These are phyloP conservation scores for Echium plantagineum DNA, from an alignment of 257 asterid genomes.

Conservation along the genomic window DNA sequence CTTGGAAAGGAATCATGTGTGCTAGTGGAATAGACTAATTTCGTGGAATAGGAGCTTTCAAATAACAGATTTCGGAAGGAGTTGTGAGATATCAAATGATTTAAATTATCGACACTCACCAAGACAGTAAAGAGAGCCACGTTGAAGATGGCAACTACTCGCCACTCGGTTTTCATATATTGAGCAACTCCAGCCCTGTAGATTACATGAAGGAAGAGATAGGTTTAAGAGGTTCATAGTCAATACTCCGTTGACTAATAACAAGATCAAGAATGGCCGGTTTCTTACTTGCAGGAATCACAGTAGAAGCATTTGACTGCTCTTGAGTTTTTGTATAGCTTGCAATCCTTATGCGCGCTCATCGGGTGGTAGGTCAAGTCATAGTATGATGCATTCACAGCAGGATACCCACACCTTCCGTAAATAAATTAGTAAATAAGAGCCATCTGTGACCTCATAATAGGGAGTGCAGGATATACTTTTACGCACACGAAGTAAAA, in stretches of 20 bases:
- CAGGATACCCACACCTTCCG: conserved; percentile 84
- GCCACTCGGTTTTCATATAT: conserved; percentile 94
- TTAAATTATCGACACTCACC: conserved; percentile 27
- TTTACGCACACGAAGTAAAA: background rate
- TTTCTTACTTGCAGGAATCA: conserved; percentile 85
- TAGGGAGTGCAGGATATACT: too few species aligned
- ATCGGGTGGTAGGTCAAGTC: conserved; percentile 76
- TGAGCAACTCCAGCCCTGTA: conserved; percentile 93
- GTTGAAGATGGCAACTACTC: conserved; percentile 85
- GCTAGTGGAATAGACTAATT: too few species aligned
- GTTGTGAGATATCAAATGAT: background rate
- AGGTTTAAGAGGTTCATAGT: background rate
- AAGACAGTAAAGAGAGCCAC: conserved; percentile 58
- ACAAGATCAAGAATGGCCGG: conserved; percentile 1
- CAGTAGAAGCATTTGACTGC: conserved; percentile 67
- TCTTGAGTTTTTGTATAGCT: conserved; percentile 64
- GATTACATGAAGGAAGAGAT: conserved; percentile 5
- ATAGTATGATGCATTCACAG: conserved; percentile 63
- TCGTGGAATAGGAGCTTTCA: too few species aligned
- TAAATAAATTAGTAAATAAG: background rate
- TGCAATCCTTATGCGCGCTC: conserved; percentile 68
- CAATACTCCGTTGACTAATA: background rate
- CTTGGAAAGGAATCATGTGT: too few species aligned
- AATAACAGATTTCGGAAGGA: too few species aligned
- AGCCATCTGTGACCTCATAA: too few species aligned